Evolutionary conservation across 768 basidiomycete genomes (phyloP).

Genomic region (Hygrocybe punicea): DNA sequence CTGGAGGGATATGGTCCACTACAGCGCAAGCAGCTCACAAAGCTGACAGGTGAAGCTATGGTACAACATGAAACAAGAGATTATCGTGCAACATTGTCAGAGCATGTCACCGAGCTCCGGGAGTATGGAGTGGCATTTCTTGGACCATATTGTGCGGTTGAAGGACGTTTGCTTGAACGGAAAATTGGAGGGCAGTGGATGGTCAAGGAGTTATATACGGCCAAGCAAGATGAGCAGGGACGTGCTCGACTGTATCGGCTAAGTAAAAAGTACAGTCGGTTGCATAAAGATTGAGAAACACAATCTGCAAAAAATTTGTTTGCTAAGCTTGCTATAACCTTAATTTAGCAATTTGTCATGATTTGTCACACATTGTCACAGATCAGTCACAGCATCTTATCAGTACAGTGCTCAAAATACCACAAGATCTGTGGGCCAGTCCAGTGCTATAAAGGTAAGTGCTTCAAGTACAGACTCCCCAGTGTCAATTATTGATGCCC

Average conservation of each 20-base stretch:
- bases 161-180: background rate
- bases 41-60: background rate
- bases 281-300: no score
- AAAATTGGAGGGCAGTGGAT: background rate
- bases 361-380: no score
- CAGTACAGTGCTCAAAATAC: no score
- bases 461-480: no score
- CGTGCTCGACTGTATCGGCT: background rate
- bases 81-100: background rate
- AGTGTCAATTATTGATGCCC: no score
- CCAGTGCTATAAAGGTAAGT: no score
- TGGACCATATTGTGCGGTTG: slow-evolving; percentile 1
- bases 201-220: background rate
- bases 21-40: background rate
- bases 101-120: background rate
- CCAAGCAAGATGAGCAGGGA: background rate
- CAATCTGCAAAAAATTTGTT: no score
- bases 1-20: background rate
- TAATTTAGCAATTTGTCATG: no score
- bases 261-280: background rate
- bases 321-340: no score
- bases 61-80: background rate
- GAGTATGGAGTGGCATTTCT: background rate
- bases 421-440: no score
- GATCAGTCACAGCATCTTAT: no score